Evolutionary conservation across 1,284 basidiomycete genomes (phyloP), one percentile per base, ranked within the genome.

Genomic region (Porodaedalea pini): DNA sequence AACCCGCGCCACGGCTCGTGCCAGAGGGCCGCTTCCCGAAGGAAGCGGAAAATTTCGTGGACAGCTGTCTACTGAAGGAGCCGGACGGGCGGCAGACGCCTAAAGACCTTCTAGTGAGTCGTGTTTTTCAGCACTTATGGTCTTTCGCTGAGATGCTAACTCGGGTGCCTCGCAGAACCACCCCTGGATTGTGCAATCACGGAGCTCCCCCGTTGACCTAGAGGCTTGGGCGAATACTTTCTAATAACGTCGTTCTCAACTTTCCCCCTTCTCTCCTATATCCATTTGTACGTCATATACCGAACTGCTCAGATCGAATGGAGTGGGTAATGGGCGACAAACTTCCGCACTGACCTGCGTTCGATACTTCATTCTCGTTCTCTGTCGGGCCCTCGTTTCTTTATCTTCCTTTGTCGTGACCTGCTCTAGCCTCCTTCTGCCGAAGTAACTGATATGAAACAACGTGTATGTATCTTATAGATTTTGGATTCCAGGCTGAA

Each of bases 11-110:
- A 29, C 76, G 82, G 64, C 72, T 98, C 56, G 82, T 83, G 13
- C 79, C 83, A 0, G 81, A 85, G 51, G 83, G 84, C 29, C 78
- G 85, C 63, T 93, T 88, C 74, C 84, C 83, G 4, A 71, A 70
- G 53, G 78, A 84, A 65, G 90, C 91, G 2, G 85, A 88, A 56
- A 78, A 79, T 47, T 94, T 95, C 60, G 83, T 94, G 40, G 88
- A 94, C 67, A 82, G 81, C 29, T 96, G 92, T 73, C 71, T 97
- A 69, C 67, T 85, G 67, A 97, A 97, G 73, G 88, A 94, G 65
- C 91, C 90, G 2, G 81, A 84, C 58, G 73, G 75, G 62, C 75
- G 93, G 65, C 82, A 79, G 68, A 90, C 88, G 40, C 92, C 93
- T 3, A 91, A 90, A 72, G 87, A 91, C 59, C 71, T 95, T 15